Evolutionary conservation across 2,329 filamentous ascomycete species (phyloP).

Genomic region (Pseudogymnoascus sp.): DNA sequence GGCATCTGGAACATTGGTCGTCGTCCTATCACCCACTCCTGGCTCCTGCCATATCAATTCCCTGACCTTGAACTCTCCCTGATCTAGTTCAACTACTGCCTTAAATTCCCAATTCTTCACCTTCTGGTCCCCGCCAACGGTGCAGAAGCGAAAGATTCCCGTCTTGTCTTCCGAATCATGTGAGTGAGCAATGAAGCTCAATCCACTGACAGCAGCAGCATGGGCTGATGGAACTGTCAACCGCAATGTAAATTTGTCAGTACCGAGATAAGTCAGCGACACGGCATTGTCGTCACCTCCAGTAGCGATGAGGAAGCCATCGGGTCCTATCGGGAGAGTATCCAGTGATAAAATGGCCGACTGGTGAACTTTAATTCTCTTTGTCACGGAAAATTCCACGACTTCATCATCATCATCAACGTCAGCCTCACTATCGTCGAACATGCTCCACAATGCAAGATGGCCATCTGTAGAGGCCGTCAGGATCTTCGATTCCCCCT

Average conservation of each 20-base stretch:
- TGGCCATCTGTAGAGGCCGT: constrained; percentile 78
- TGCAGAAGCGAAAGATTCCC: constrained; percentile 24
- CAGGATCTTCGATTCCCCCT: constrained; percentile 37
- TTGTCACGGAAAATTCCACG: background rate
- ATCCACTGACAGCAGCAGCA: constrained; percentile 60
- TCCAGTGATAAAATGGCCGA: constrained; percentile 67
- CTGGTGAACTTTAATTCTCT: constrained; percentile 56
- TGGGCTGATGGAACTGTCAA: constrained; percentile 51
- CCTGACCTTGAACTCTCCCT: background rate
- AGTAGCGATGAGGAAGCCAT: constrained; percentile 44
- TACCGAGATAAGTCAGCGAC: constrained; percentile 42
- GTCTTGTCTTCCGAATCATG: background rate
- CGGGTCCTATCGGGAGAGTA: constrained; percentile 30
- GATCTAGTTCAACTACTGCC: background rate
- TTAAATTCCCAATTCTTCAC: constrained; percentile 38
- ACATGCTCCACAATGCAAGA: constrained; percentile 51
- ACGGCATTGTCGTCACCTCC: constrained; percentile 87
- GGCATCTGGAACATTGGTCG: constrained; percentile 2
- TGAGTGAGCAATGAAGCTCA: constrained; percentile 18
- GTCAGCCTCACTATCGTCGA: constrained; percentile 12
- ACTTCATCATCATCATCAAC: background rate
- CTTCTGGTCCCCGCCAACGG: constrained; percentile 39
- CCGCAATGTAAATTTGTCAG: constrained; percentile 18
- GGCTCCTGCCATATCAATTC: constrained; percentile 2
- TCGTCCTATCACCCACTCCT: background rate